phyloP scores from a whole-genome alignment of 257 asterid species.

The Thymus quinquecostatus region DNA sequence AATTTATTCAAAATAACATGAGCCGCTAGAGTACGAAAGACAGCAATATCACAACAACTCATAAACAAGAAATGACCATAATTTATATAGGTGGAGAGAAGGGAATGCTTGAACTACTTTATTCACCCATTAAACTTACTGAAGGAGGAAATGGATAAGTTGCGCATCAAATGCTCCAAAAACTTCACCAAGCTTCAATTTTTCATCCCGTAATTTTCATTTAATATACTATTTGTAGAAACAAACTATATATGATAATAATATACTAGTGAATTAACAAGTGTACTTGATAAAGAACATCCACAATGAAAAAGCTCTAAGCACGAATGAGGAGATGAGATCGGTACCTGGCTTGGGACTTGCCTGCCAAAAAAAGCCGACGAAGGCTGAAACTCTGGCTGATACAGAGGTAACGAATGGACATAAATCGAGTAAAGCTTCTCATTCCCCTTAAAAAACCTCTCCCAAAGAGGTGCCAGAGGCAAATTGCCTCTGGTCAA shows the following conservation, averaged over 20 bases:
- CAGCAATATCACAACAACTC: background rate
- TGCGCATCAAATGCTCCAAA: background rate
- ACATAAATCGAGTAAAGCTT: conserved; percentile 71
- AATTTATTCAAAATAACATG: background rate
- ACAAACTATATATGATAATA: background rate
- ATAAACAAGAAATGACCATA: background rate
- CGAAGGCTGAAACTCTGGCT: conserved; percentile 56
- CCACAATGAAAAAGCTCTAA: background rate
- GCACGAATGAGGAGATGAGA: conserved; percentile 10
- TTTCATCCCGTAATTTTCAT: background rate
- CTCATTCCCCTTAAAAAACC: conserved; percentile 72
- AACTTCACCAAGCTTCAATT: background rate
- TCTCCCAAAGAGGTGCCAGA: conserved; percentile 89
- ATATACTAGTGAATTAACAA: background rate
- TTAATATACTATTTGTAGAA: conserved; percentile 9
- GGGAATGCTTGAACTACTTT: conserved; percentile 1
- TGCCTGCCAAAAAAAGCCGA: conserved; percentile 78
- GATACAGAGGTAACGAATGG: conserved; percentile 73
- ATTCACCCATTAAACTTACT: background rate
- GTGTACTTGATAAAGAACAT: background rate
- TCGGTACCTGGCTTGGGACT: conserved; percentile 82
- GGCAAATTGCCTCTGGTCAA: conserved; percentile 90
- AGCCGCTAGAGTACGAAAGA: background rate
- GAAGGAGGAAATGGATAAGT: conserved; percentile 1
- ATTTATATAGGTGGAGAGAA: background rate